A percentile compares a stretch with the other conserved stretches of the same genome.
Conservation (phyloP, 306 rosid genomes). For the Inga oerstediana region DNA sequence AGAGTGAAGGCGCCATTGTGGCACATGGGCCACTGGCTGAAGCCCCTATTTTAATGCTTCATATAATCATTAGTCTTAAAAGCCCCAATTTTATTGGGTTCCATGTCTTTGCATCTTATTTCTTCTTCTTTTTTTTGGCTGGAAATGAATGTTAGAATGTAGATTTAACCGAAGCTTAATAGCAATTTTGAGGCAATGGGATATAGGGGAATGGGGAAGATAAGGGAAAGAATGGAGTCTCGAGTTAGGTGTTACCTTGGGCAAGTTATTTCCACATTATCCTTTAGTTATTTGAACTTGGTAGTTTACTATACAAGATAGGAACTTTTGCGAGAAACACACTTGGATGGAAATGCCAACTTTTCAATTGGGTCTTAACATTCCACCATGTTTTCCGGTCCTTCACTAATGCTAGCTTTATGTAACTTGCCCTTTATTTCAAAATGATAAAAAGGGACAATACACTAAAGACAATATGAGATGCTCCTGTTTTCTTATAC, state of each 20-base stretch:
- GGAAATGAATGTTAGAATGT: neutral
- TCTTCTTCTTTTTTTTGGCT: neutral
- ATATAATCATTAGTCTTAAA: neutral
- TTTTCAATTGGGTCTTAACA: neutral
- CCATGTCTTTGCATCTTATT: neutral
- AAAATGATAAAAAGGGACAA: slow-evolving; percentile 17
- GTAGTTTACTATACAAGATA: neutral
- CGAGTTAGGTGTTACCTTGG: neutral
- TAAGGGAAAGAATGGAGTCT: neutral
- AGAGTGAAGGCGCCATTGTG: neutral
- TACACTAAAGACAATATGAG: neutral
- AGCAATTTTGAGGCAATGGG: neutral
- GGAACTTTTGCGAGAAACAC: neutral
- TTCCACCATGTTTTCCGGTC: neutral
- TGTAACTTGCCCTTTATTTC: neutral
- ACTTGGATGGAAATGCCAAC: neutral
- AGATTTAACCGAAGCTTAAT: neutral
- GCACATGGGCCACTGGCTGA: neutral
- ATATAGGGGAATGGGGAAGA: neutral
- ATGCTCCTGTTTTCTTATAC: slow-evolving; percentile 24
- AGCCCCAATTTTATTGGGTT: neutral
- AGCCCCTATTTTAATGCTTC: neutral
- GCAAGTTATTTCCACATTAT: neutral
- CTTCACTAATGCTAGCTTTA: neutral
- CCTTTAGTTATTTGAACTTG: neutral